Conservation (phyloP, 768 basidiomycete genomes). For the Naganishia vaughanmartiniae region DNA sequence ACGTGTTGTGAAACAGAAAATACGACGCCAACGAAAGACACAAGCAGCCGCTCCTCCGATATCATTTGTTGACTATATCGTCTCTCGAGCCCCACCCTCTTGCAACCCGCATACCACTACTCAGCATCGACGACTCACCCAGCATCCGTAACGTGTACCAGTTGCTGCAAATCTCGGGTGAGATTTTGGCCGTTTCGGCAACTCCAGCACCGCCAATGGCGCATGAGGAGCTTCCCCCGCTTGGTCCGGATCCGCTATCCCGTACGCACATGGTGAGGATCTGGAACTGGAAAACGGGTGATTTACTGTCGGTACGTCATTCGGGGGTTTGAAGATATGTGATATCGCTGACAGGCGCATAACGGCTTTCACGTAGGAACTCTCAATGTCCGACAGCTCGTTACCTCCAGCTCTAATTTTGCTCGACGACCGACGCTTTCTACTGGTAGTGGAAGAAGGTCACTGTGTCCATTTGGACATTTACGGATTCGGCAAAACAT, state of each 20-base stretch:
- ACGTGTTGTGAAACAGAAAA: conserved; percentile 14
- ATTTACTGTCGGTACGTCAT: conserved; percentile 57
- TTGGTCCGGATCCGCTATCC: neutral
- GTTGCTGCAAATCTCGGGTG: conserved; percentile 60
- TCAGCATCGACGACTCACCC: conserved; percentile 35
- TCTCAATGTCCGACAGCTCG: neutral
- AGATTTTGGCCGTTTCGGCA: conserved; percentile 60
- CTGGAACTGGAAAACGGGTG: conserved; percentile 69
- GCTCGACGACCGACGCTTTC: conserved; percentile 8
- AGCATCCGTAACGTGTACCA: conserved; percentile 28
- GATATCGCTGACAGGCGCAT: neutral
- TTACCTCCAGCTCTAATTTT: conserved; percentile 17
- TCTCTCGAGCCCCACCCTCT: conserved; percentile 46
- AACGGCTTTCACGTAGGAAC: neutral
- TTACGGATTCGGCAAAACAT: neutral
- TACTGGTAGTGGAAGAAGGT: neutral
- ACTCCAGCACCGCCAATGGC: conserved; percentile 27
- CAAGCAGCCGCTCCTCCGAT: conserved; percentile 28
- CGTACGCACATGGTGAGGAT: conserved; percentile 56
- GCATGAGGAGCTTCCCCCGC: conserved; percentile 13
- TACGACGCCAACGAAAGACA: conserved; percentile 28
- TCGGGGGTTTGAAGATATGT: too few species aligned
- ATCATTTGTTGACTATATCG: conserved; percentile 45
- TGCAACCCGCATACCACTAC: conserved; percentile 19
- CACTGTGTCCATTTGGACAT: conserved; percentile 13